Percentiles rank a stretch among this genome's conserved stretches.
Evolutionary conservation across 192 early-diverging fungal genomes (phyloP).

Genomic region (Dissophora globulifera): DNA sequence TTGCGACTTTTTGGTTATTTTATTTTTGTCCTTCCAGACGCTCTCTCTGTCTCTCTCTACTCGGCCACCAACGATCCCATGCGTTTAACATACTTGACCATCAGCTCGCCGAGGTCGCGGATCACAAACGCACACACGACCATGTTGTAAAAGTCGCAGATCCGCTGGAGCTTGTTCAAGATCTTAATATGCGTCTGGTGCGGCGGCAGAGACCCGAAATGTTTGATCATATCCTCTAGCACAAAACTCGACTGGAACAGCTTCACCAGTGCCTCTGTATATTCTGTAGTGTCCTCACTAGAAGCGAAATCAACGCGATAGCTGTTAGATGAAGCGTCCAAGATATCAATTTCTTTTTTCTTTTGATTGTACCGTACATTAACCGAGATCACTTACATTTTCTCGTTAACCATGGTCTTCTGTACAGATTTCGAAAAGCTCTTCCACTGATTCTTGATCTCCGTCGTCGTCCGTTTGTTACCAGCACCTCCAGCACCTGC

Average conservation of each 20-base stretch:
- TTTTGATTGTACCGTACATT: background rate
- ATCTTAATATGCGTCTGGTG: conserved; percentile 48
- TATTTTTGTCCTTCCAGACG: too few relatives aligned
- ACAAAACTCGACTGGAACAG: conserved; percentile 38
- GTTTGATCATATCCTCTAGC: conserved; percentile 36
- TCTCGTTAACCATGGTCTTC: conserved; percentile 39
- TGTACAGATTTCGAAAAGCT: conserved; percentile 43
- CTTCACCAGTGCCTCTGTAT: conserved; percentile 24
- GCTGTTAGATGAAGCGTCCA: too few relatives aligned
- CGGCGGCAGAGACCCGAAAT: conserved; percentile 17
- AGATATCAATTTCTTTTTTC: too few relatives aligned
- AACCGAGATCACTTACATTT: conserved; percentile 23
- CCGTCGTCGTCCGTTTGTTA: background rate
- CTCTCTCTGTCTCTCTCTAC: too few relatives aligned
- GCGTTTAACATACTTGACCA: conserved; percentile 54
- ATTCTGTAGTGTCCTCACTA: conserved; percentile 36
- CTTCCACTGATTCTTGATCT: conserved; percentile 42
- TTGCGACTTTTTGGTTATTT: too few relatives aligned
- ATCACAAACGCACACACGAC: conserved; percentile 58
- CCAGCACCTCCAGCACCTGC: background rate
- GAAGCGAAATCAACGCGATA: too few relatives aligned
- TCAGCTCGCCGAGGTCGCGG: conserved; percentile 50
- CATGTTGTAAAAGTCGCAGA: conserved; percentile 53
- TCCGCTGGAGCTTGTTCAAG: conserved; percentile 23
- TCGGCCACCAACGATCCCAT: conserved; percentile 34